Conservation (phyloP, 306 rosid genomes). For the Ormosia semicastrata region DNA sequence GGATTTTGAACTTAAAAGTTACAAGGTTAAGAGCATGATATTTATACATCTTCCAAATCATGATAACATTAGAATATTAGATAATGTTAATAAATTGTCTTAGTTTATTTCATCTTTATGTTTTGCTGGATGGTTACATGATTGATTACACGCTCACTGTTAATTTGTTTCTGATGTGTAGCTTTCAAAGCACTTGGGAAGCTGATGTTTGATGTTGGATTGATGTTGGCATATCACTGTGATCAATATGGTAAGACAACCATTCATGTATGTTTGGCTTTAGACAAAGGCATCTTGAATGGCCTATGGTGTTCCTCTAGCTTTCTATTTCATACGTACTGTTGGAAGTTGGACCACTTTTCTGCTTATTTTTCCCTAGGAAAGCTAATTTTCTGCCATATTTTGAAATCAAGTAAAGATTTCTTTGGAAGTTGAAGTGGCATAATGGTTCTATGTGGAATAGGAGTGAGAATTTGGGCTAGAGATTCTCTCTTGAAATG, state of each 20-base stretch:
- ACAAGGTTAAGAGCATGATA: slow-evolving; percentile 7
- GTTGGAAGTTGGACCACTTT: neutral
- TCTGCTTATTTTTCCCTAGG: neutral
- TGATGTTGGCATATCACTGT: slow-evolving; percentile 90
- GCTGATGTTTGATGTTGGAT: slow-evolving; percentile 88
- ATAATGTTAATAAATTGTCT: neutral
- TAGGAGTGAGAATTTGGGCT: slow-evolving; percentile 4
- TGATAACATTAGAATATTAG: slow-evolving; percentile 6
- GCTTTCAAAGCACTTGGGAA: slow-evolving; percentile 95
- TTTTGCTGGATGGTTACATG: slow-evolving; percentile 7
- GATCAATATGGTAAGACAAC: slow-evolving; percentile 76
- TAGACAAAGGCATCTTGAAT: neutral
- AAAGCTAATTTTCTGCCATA: neutral
- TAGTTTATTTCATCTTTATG: neutral
- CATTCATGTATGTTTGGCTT: neutral
- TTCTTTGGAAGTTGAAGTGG: slow-evolving; percentile 5
- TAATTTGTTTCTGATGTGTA: slow-evolving; percentile 32
- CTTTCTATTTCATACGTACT: neutral
- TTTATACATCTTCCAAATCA: slow-evolving; percentile 10
- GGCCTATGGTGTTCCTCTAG: slow-evolving; percentile 4
- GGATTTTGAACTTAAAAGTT: slow-evolving; percentile 6
- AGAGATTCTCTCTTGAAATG: slow-evolving; percentile 1
- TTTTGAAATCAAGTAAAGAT: neutral
- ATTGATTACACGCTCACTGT: slow-evolving; percentile 26
- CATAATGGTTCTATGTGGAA: neutral